Conservation (phyloP, 1,284 basidiomycete genomes). For the Omphalotus olearius region DNA sequence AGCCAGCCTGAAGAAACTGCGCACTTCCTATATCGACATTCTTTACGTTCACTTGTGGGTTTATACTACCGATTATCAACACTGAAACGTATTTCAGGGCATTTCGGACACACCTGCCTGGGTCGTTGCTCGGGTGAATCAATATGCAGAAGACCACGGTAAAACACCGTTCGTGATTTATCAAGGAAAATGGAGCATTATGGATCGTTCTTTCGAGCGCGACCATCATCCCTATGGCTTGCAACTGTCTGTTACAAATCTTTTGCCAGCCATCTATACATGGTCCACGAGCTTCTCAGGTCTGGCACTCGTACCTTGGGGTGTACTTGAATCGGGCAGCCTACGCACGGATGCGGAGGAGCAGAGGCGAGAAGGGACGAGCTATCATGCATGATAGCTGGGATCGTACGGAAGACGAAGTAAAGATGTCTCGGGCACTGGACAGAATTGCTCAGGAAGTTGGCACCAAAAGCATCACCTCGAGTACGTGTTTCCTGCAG, state of each 20-base stretch:
- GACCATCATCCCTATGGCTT: conserved; percentile 54
- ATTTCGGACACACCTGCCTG: conserved; percentile 41
- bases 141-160: conserved; percentile 39
- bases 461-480: not conserved
- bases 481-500: not conserved
- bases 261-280: not conserved
- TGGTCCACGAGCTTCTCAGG: conserved; percentile 20
- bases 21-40: conserved; percentile 33
- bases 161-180: conserved; percentile 49
- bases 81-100: conserved; percentile 22
- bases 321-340: conserved; percentile 32
- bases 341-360: conserved; percentile 35
- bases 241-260: conserved; percentile 12
- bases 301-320: conserved; percentile 37
- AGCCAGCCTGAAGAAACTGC: conserved; percentile 31
- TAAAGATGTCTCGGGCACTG: conserved; percentile 27
- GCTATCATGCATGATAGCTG: conserved; percentile 18
- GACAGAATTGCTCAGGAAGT: conserved; percentile 26
- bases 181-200: conserved; percentile 49
- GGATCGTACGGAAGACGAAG: conserved; percentile 28
- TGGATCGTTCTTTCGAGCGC: conserved; percentile 46
- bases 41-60: conserved; percentile 38
- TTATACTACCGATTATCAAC: conserved; percentile 10
- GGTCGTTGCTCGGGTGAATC: conserved; percentile 38
- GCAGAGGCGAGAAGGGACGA: conserved; percentile 31